These are phyloP conservation scores for Candolleomyces aberdarensis DNA, from an alignment of 768 basidiomycete genomes.

Conservation along the genomic window DNA sequence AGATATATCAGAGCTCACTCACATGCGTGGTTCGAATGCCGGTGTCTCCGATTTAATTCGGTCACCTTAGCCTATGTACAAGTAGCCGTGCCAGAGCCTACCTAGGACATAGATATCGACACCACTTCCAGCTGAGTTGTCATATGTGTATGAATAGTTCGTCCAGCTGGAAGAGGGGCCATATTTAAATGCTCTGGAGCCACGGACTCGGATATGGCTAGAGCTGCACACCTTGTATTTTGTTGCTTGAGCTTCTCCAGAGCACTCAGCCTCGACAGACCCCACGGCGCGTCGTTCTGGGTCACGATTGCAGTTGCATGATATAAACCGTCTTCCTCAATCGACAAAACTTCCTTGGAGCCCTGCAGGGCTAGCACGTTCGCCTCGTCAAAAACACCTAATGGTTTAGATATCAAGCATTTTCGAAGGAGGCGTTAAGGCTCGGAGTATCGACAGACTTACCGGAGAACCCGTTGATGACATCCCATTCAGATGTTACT, in stretches of 20 bases:
- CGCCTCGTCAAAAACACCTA: neutral
- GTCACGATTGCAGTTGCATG: neutral
- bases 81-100: conserved; percentile 8
- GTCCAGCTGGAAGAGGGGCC: neutral
- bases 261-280: neutral
- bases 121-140: conserved; percentile 26
- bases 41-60: conserved; percentile 15
- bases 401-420: too few relatives aligned
- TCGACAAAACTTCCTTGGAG: neutral
- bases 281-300: neutral
- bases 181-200: too few relatives aligned
- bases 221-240: neutral
- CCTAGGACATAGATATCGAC: conserved; percentile 39
- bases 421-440: too few relatives aligned
- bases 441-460: too few relatives aligned
- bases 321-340: neutral
- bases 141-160: conserved; percentile 13
- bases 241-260: neutral
- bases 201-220: too few relatives aligned
- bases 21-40: neutral
- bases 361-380: neutral
- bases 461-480: too few relatives aligned
- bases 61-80: neutral
- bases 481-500: too few relatives aligned
- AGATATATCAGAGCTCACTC: neutral